A percentile compares a stretch with the other conserved stretches of the same genome.
phyloP scores from a whole-genome alignment of 2,329 filamentous ascomycete species.

The Cadophora malorum region DNA sequence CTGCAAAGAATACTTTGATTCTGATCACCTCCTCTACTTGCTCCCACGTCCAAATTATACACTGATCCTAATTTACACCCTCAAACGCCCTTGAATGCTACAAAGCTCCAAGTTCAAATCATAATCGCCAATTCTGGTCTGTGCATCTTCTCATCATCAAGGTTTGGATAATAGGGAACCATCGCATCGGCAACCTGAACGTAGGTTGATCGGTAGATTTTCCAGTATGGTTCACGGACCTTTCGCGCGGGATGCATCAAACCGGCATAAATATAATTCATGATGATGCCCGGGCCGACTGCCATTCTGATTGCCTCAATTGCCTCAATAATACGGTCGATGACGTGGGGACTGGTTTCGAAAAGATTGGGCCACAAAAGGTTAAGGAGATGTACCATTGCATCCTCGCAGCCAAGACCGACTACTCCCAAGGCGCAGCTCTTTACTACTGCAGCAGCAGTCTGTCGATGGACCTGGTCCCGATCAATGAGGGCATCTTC shows the following conservation, averaged over 20 bases:
- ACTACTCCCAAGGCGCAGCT: conserved; percentile 98
- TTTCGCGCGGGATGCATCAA: conserved; percentile 97
- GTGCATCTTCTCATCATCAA: conserved; percentile 81
- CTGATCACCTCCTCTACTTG: conserved; percentile 19
- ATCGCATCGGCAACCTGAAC: conserved; percentile 92
- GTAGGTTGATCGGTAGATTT: conserved; percentile 96
- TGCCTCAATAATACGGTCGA: conserved; percentile 96
- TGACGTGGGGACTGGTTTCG: conserved; percentile 97
- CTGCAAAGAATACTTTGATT: conserved; percentile 18
- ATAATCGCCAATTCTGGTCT: conserved; percentile 84
- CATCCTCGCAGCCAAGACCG: conserved; percentile 95
- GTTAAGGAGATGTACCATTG: conserved; percentile 97
- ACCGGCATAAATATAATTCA: conserved; percentile 99
- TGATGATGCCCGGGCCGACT: conserved; percentile 86
- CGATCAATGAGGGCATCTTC: conserved; percentile 98
- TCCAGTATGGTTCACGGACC: conserved; percentile 93
- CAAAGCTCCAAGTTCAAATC: conserved; percentile 56
- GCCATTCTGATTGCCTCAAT: conserved; percentile 96
- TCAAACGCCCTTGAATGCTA: conserved; percentile 10
- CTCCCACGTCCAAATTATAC: conserved; percentile 15
- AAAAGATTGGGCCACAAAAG: conserved; percentile 96
- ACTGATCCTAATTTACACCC: conserved; percentile 22
- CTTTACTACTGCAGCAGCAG: conserved; percentile 95
- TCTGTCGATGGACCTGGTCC: conserved; percentile 97
- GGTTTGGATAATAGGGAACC: conserved; percentile 92